These are phyloP conservation scores for Populus euphratica DNA, from an alignment of 345 rosid species.

Conservation along the genomic window DNA sequence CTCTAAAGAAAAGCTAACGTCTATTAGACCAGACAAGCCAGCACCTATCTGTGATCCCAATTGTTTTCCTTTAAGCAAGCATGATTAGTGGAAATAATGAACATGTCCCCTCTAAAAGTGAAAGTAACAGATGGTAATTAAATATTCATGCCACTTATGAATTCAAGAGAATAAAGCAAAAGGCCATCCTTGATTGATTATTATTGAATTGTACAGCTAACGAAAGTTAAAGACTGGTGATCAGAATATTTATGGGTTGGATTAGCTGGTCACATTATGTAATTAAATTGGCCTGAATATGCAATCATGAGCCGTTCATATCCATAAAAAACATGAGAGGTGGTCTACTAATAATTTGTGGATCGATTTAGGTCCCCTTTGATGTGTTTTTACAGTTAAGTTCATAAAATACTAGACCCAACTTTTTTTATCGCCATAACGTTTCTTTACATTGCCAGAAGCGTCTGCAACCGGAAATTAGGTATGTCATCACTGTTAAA, in stretches of 20 bases:
- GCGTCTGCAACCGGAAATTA: neutral
- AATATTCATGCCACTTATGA: neutral
- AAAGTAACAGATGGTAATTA: neutral
- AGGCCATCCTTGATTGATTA: neutral
- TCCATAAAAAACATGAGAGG: conserved; percentile 12
- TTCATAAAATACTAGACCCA: neutral
- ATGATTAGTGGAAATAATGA: conserved; percentile 18
- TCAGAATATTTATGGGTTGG: conserved; percentile 1
- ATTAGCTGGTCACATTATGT: conserved; percentile 29
- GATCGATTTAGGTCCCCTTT: conserved; percentile 14
- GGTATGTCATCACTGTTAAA: neutral
- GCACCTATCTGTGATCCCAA: conserved; percentile 15
- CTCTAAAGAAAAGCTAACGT: conserved; percentile 8
- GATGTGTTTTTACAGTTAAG: conserved; percentile 16
- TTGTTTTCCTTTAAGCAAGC: conserved; percentile 26
- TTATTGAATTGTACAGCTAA: neutral
- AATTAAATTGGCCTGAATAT: neutral
- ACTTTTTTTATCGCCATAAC: neutral
- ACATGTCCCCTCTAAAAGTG: neutral
- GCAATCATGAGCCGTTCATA: conserved; percentile 14
- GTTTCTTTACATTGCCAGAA: neutral
- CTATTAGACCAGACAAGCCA: conserved; percentile 15
- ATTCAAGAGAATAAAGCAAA: conserved; percentile 10
- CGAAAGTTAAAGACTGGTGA: neutral
- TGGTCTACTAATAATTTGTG: conserved; percentile 15